Conservation (phyloP, 257 asterid species). For the Solanum clarkiae region DNA sequence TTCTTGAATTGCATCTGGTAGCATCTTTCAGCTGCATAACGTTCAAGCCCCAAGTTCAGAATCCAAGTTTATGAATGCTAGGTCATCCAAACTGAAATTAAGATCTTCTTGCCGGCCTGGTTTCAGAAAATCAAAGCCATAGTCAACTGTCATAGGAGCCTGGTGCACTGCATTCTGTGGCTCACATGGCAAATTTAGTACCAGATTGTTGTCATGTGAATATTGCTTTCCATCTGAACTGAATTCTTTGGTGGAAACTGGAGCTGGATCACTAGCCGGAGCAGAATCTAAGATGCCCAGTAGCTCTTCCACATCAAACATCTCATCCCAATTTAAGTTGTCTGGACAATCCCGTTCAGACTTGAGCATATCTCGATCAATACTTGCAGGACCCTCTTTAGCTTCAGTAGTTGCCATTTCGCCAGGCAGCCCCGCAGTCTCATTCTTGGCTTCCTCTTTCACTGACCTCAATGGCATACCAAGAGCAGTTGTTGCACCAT, state of each 20-base stretch:
- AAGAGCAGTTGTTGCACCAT: background rate
- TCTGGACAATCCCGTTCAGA: background rate
- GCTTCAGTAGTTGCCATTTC: background rate
- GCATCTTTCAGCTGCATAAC: background rate
- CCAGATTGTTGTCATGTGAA: background rate
- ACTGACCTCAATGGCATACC: conserved; percentile 4
- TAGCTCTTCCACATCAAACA: conserved; percentile 52
- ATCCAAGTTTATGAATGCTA: conserved; percentile 19
- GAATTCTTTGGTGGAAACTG: background rate
- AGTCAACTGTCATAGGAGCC: conserved; percentile 3
- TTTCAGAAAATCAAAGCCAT: conserved; percentile 39
- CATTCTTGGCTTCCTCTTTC: conserved; percentile 5
- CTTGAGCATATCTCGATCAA: background rate
- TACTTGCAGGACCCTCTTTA: background rate
- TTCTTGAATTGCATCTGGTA: background rate
- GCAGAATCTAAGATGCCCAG: conserved; percentile 17
- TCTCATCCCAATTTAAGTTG: conserved; percentile 16
- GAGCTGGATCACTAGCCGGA: background rate
- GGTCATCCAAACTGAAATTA: conserved; percentile 23
- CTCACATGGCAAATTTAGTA: background rate
- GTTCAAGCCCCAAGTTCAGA: conserved; percentile 11
- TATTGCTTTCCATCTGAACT: background rate
- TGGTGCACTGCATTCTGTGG: background rate
- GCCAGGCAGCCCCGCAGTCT: background rate
- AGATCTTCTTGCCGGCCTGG: conserved; percentile 54